Base-by-base conservation (phyloP, 495 filamentous ascomycete species). In the Hypoxylon perforatum region DNA sequence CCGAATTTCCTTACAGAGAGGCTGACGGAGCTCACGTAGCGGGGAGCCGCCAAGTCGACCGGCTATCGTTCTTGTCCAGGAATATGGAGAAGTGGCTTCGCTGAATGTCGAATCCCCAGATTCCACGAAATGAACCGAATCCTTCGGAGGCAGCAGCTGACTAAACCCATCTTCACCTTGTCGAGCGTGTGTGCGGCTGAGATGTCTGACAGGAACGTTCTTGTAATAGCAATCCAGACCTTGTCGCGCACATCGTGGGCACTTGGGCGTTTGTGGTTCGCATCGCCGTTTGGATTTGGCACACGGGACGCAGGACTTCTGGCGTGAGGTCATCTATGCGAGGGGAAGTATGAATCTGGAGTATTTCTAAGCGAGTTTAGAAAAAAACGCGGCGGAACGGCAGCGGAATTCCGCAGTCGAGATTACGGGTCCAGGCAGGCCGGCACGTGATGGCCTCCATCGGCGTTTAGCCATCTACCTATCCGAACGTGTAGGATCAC, bases 241-340 rank as follows among this genome's bases (percentile, higher is more conserved):
- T 14, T 5, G 22, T n/a, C 46, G 19, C 8, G 21, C 21, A 18
- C 46, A 50, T 6, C 46, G 46, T 4, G 14, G 12, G 10, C 46
- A 50, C 8, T 4, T 1, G 2, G 46, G 46, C 2, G 46, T 50
- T n/a, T 50, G 46, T 14, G 46, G 46, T 15, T 35, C 7, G 28
- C 46, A 50, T 14, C 22, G 19, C 8, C 46, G 46, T 10, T 50
- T 50, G 18, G 46, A 19, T 10, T 28, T 35, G 4, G 46, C 46
- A 18, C 46, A 50, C 46, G 46, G 46, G 3, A 50, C 28, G 15
- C 46, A 50, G 6, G 46, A 25, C 23, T 50, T 50, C 21, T 25
- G 21, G 6, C 22, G 46, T 15, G 46, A 50, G 12, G 23, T 50
- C 46, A 50, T 50, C 22, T 28, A 33, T 33, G 46, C 18, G 5